Evolutionary conservation across 805 yeast species (phyloP).

Genomic region (Allodekkera sacchari): DNA sequence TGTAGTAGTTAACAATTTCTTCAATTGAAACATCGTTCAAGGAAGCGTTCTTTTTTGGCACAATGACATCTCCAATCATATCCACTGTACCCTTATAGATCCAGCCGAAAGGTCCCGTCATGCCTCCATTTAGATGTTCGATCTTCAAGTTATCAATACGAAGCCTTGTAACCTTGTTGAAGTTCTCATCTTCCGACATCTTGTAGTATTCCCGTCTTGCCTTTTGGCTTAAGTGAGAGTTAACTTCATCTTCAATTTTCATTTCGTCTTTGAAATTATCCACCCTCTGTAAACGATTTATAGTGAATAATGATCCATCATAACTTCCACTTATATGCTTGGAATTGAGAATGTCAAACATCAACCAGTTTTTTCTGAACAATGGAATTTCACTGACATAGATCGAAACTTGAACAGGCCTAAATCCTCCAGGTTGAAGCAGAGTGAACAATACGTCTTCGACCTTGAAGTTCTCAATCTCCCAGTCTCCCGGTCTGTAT

Average conservation of each 20-base stretch:
- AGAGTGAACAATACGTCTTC: constrained; percentile 80
- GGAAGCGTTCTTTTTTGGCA: constrained; percentile 42
- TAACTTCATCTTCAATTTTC: constrained; percentile 18
- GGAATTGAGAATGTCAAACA: constrained; percentile 80
- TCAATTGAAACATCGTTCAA: constrained; percentile 36
- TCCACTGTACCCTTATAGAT: constrained; percentile 87
- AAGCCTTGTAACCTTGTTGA: constrained; percentile 56
- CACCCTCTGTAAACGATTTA: constrained; percentile 66
- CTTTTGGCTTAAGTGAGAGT: constrained; percentile 10
- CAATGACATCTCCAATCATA: constrained; percentile 83
- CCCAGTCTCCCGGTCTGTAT: constrained; percentile 85
- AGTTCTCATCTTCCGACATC: constrained; percentile 10
- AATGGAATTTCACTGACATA: constrained; percentile 75
- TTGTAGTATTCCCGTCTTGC: constrained; percentile 11
- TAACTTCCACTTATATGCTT: constrained; percentile 82
- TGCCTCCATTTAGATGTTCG: constrained; percentile 85
- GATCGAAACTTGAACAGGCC: constrained; percentile 83
- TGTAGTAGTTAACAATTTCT: constrained; percentile 34
- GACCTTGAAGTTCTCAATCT: constrained; percentile 72
- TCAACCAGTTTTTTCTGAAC: constrained; percentile 87
- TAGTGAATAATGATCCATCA: constrained; percentile 87
- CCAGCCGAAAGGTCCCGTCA: constrained; percentile 97
- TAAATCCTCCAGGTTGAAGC: constrained; percentile 70
- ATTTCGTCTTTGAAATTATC: constrained; percentile 34
- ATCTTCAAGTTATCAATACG: constrained; percentile 79